Evolutionary conservation across 345 rosid species (phyloP).

Genomic region (Arabidopsis arenosa): DNA sequence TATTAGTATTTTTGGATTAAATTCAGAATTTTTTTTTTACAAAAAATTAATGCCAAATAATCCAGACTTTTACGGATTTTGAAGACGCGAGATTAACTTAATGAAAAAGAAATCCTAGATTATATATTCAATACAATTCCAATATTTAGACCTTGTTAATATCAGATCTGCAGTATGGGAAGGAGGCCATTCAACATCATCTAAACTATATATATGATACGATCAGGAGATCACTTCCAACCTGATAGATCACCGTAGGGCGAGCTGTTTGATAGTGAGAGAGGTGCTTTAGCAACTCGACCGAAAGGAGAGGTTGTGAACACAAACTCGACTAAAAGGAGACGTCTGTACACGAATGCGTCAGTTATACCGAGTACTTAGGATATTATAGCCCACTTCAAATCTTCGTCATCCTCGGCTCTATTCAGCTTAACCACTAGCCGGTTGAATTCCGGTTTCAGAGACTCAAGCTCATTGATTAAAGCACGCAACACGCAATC

Average conservation of each 20-base stretch:
- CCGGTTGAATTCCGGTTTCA: conserved; percentile 73
- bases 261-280: too few species aligned
- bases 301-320: too few species aligned
- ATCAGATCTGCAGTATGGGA: conserved; percentile 49
- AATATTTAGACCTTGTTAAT: conserved; percentile 47
- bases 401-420: conserved; percentile 37
- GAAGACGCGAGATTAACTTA: conserved; percentile 6
- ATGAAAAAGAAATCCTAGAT: neutral
- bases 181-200: conserved; percentile 55
- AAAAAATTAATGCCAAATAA: too few species aligned
- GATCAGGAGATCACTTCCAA: conserved; percentile 49
- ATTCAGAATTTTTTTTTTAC: too few species aligned
- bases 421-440: conserved; percentile 59
- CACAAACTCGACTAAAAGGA: too few species aligned
- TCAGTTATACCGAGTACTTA: too few species aligned
- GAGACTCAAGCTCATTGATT: conserved; percentile 78
- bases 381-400: too few species aligned
- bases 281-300: too few species aligned
- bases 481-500: conserved; percentile 53
- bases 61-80: neutral
- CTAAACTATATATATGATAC: conserved; percentile 42
- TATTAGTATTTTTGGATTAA: too few species aligned
- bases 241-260: neutral
- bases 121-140: neutral
- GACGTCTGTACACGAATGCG: too few species aligned